Conservation (phyloP, 2,329 filamentous ascomycete genomes). For the Verticillium albo-atrum region DNA sequence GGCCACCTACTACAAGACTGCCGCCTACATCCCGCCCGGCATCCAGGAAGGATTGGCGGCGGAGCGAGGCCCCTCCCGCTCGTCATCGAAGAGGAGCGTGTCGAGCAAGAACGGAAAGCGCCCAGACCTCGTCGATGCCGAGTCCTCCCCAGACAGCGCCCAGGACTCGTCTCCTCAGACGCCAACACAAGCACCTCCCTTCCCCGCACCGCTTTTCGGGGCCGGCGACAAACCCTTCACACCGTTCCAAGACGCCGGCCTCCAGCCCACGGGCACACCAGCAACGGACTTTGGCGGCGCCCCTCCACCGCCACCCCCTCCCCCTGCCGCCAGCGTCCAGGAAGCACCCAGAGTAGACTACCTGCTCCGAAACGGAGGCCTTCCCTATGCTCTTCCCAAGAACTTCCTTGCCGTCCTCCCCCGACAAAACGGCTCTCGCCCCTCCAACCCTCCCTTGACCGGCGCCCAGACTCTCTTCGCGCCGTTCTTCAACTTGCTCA, state of each 20-base stretch:
- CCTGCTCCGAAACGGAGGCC: conserved; percentile 80
- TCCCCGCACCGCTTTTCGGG: conserved; percentile 38
- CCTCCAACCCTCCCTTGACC: conserved; percentile 59
- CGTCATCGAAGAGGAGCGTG: conserved; percentile 20
- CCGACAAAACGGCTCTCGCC: conserved; percentile 49
- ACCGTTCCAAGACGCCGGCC: conserved; percentile 29
- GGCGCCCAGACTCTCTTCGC: conserved; percentile 74
- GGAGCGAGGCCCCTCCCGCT: conserved; percentile 12
- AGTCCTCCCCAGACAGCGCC: conserved; percentile 41
- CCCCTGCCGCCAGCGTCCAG: conserved; percentile 65
- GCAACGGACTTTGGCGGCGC: conserved; percentile 31
- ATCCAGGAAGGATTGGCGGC: conserved; percentile 18
- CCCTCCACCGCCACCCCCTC: conserved; percentile 63
- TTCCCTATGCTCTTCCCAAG: conserved; percentile 67
- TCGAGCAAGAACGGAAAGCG: conserved; percentile 38
- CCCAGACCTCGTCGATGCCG: conserved; percentile 35
- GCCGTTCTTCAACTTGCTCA: conserved; percentile 75
- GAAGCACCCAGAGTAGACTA: conserved; percentile 86
- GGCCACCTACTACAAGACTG: conserved; percentile 44
- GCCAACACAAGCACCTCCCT: conserved; percentile 50
- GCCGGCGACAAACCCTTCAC: conserved; percentile 29
- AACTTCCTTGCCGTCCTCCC: conserved; percentile 65
- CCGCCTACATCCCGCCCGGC: conserved; percentile 18
- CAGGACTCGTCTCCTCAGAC: conserved; percentile 58
- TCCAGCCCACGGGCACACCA: conserved; percentile 33